These are phyloP conservation scores for Camellia oleifera DNA, from an alignment of 179 eudicot species.

Conservation along the genomic window DNA sequence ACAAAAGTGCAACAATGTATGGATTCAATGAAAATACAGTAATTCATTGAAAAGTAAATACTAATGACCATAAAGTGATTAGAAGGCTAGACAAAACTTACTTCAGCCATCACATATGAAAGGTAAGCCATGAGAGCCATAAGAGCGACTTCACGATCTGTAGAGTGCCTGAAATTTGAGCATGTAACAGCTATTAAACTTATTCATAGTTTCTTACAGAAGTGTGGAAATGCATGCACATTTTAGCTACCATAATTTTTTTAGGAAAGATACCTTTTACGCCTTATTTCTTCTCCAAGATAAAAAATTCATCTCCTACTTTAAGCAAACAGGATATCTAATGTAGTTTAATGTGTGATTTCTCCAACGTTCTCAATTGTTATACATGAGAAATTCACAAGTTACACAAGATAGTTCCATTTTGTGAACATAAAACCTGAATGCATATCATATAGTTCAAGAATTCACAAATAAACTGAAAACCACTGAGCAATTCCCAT, in stretches of 20 bases:
- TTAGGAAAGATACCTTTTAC: neutral
- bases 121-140: constrained; percentile 74
- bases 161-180: constrained; percentile 53
- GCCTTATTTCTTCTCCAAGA: neutral
- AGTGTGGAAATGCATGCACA: neutral
- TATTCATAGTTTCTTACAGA: neutral
- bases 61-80: neutral
- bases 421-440: neutral
- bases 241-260: neutral
- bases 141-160: constrained; percentile 67
- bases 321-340: neutral
- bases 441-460: neutral
- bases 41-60: neutral
- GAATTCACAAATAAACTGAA: neutral
- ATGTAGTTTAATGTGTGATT: neutral
- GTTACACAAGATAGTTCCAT: neutral
- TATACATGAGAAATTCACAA: neutral
- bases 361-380: neutral
- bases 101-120: constrained; percentile 67
- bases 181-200: neutral
- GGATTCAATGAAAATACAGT: neutral
- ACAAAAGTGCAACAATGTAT: neutral
- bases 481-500: neutral
- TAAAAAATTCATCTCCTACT: constrained; percentile 3
- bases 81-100: constrained; percentile 20